Evolutionary conservation across 2,329 filamentous ascomycete genomes (phyloP), one percentile per base, ranked within the genome.

Genomic region (Nigrospora sphaerica): DNA sequence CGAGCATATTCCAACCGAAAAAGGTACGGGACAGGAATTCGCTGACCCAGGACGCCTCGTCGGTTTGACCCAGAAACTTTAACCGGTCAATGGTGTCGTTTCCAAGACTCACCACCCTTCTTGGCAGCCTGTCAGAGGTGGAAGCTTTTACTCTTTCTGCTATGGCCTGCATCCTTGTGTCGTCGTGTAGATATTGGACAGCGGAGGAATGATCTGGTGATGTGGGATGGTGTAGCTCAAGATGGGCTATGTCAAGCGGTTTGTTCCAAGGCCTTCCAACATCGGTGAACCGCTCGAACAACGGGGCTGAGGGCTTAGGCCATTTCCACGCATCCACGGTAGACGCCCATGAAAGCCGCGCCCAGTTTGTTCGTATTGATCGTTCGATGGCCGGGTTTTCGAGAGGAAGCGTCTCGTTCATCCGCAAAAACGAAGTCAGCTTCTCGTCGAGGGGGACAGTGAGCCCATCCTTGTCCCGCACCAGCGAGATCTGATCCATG

Each of bases 201-300:
- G 78, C 78, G 1, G 67, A 66, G 2, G 63, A 58, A 18, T 72
- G 66, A 23, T 69, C 67, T 0, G 78, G 78, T 3, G 65, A 63
- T 0, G 71, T 72, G 0, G 78, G 78, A 54, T 81, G 78, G 47
- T 76, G 67, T 2, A 82, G 65, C 28, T 73, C 67, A 4, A 82
- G 64, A 52, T 81, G 78, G 0, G 78, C 77, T 32, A 67, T 64
- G 42, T 78, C 72, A 9, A 79, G 57, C 9, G 57, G 56, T 34
- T 72, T 58, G 1, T 60, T 52, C 14, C 73, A 60, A 14, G 63
- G 64, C 42, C 68, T 60, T 18, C 72, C 73, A 5, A 77, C 66
- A 36, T 68, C 65, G 34, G 75, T 65, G 49, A 81, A 80, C 0
- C 67, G 61, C 47, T 81, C 74, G 46, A 79, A 82, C 1, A 77